Base-by-base conservation (phyloP, 441 rosid genomes). In the California macrophylla region DNA sequence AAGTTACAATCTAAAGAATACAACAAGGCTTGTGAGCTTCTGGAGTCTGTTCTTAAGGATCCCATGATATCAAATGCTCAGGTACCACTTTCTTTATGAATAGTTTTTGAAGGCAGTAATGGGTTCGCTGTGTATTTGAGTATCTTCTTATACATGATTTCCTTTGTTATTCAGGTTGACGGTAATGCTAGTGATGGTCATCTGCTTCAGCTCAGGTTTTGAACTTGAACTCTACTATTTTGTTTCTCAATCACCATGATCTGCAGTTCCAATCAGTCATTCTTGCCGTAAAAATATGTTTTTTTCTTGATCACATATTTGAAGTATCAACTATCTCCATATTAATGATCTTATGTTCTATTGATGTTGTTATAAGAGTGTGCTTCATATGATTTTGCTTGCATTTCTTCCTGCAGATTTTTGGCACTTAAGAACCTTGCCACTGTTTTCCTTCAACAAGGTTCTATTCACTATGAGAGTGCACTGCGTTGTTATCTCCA, bases 341-440 rank as follows among this genome's bases (percentile, higher is more conserved):
- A 60, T 25, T 58, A 36, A 38, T 61, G 65, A 61, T 26, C 15
- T 61, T 61, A 6, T 61, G n/a, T 61, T 61, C 36, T 26, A 61
- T 61, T 26, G 34, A 26, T 61, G 64, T 25, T 61, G 26, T 28
- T 26, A 12, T 25, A 26, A 25, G 16, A 8, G 65, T 26, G 65
- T 26, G 18, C 36, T 25, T 61, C 20, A 13, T 61, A 13, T 25
- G 20, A 26, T 26, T 61, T 25, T 61, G 66, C 28, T 62, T 61
- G 34, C n/a, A n/a, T 61, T 25, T 18, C 64, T 62, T 62, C 66
- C 66, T 62, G 82, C 85, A 92, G 98, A 81, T 95, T 92, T 87
- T 87, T 95, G 89, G 92, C 90, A 9, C 77, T 95, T 83, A 95
- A 90, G 85, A 95, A 95, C 72, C 97, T 92, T 67, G 98, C 99